phyloP scores from a whole-genome alignment of 495 filamentous ascomycete genomes.

The Lasiosphaeria ovina region DNA sequence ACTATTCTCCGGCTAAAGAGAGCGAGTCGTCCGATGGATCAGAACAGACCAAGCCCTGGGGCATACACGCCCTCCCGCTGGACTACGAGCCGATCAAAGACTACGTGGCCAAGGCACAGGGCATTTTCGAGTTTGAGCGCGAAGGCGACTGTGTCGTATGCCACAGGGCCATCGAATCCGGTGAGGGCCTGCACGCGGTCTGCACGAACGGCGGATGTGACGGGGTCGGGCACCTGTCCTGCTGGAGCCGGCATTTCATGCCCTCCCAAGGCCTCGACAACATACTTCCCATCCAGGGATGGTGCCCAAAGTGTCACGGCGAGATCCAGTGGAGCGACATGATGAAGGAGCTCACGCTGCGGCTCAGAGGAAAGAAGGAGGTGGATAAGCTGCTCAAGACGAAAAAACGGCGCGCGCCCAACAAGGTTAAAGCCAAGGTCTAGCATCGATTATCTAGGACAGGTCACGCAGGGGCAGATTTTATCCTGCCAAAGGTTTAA shows the following conservation, averaged over 20 bases:
- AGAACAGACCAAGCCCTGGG: constrained; percentile 26
- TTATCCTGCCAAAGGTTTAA: neutral
- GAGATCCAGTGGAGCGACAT: constrained; percentile 70
- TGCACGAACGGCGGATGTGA: constrained; percentile 68
- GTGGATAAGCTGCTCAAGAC: constrained; percentile 62
- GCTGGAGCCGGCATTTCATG: constrained; percentile 69
- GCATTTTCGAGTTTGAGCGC: constrained; percentile 58
- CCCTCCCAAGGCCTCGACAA: constrained; percentile 20
- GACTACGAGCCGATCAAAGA: constrained; percentile 63
- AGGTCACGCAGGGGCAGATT: too few relatives aligned
- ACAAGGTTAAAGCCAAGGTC: constrained; percentile 17
- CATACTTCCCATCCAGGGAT: constrained; percentile 66
- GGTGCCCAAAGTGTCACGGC: constrained; percentile 68
- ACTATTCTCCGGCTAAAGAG: neutral
- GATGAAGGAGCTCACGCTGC: constrained; percentile 75
- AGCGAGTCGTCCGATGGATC: constrained; percentile 8
- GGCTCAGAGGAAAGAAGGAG: constrained; percentile 64
- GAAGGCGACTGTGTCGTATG: constrained; percentile 66
- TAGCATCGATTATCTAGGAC: neutral
- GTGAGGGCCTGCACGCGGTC: constrained; percentile 57
- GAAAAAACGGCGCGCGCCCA: constrained; percentile 35
- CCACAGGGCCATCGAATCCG: constrained; percentile 42
- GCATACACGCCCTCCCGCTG: constrained; percentile 59
- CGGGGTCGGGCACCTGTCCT: constrained; percentile 69
- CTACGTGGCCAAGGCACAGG: constrained; percentile 69